These are phyloP conservation scores for Saksenaea oblongispora DNA, from an alignment of 371 early-diverging fungal species.

Conservation along the genomic window DNA sequence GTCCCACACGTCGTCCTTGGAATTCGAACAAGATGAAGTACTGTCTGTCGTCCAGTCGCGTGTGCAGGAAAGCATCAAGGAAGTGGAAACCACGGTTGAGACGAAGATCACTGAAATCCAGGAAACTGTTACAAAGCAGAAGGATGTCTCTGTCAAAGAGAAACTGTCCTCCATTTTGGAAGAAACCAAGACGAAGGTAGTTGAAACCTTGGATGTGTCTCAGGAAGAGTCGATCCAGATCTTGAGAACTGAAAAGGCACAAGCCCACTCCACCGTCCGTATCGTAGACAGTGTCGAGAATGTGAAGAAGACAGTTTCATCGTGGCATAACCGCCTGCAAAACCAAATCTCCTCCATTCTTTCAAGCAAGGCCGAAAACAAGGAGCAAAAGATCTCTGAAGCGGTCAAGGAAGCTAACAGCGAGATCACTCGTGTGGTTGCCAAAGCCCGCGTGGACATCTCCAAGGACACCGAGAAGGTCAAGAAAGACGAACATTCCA, in stretches of 20 bases:
- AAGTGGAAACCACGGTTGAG: constrained; percentile 15
- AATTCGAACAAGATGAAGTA: constrained; percentile 21
- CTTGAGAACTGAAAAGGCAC: constrained; percentile 16
- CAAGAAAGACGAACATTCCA: neutral
- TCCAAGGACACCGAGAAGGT: neutral
- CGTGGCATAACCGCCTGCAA: constrained; percentile 13
- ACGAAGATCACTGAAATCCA: constrained; percentile 20
- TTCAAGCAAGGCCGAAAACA: neutral
- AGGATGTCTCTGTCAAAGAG: constrained; percentile 16
- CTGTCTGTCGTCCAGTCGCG: constrained; percentile 17
- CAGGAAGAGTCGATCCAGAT: constrained; percentile 15
- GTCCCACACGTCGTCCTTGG: constrained; percentile 11
- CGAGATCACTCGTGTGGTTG: neutral
- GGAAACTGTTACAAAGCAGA: constrained; percentile 12
- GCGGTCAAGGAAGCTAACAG: neutral
- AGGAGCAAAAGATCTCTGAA: neutral
- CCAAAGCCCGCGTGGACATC: neutral
- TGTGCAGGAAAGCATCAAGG: constrained; percentile 17
- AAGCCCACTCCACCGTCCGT: constrained; percentile 20
- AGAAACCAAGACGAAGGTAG: constrained; percentile 12
- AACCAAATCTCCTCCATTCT: neutral
- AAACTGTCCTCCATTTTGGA: constrained; percentile 20
- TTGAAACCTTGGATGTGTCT: constrained; percentile 13
- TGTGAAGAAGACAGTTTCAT: constrained; percentile 19
- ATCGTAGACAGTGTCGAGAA: constrained; percentile 31